Percentiles rank a stretch among this genome's conserved stretches.
Conservation (phyloP, 805 yeast genomes). For the Lipomyces spencermartinsiae region DNA sequence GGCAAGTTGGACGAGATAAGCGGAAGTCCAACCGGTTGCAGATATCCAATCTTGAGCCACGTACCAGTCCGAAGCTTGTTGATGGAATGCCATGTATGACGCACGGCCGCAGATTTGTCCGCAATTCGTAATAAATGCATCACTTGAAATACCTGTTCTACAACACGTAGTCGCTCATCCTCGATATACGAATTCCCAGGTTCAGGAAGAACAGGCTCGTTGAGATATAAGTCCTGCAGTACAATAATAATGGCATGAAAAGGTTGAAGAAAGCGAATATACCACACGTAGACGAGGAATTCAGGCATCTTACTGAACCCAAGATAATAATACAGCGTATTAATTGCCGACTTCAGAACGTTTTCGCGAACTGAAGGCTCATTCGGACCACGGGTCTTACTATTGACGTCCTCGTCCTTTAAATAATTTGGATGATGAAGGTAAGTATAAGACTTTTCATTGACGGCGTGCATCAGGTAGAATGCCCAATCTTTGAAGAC, state of each 20-base stretch:
- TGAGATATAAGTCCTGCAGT: conserved; percentile 26
- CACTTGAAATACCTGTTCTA: conserved; percentile 19
- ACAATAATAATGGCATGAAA: conserved; percentile 29
- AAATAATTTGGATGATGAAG: conserved; percentile 27
- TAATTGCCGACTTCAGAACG: conserved; percentile 22
- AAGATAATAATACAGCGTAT: conserved; percentile 22
- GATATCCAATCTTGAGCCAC: conserved; percentile 27
- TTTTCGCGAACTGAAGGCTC: conserved; percentile 17
- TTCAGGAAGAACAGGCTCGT: conserved; percentile 17
- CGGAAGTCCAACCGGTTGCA: conserved; percentile 29
- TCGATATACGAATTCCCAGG: neutral
- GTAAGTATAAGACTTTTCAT: conserved; percentile 23
- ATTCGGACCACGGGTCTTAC: neutral
- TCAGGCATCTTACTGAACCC: conserved; percentile 24
- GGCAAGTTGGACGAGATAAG: conserved; percentile 22
- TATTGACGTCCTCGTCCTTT: conserved; percentile 11
- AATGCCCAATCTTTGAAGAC: conserved; percentile 12
- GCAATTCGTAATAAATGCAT: conserved; percentile 22
- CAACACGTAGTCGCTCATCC: conserved; percentile 20
- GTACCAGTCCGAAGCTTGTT: conserved; percentile 32
- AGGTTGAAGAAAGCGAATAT: conserved; percentile 20
- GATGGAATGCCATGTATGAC: conserved; percentile 22
- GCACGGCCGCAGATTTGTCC: conserved; percentile 21
- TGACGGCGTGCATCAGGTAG: conserved; percentile 19
- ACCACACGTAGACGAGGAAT: conserved; percentile 27